phyloP scores from a whole-genome alignment of 2,329 filamentous ascomycete species.

The Penicillium sp. region DNA sequence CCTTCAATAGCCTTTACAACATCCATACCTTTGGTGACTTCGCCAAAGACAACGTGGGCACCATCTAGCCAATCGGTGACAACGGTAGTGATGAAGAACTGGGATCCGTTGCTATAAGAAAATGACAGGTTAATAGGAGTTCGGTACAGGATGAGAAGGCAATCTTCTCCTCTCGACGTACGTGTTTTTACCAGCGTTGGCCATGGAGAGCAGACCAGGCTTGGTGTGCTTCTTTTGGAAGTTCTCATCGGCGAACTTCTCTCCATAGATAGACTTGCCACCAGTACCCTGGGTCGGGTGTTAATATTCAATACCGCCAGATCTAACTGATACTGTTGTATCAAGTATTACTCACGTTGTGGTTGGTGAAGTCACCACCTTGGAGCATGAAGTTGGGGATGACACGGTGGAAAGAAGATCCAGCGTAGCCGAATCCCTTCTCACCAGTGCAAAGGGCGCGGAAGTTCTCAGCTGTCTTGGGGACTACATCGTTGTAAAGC shows the following conservation, averaged over 20 bases:
- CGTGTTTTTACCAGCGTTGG: slow-evolving; percentile 88
- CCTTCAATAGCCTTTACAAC: slow-evolving; percentile 57
- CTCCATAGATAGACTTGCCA: slow-evolving; percentile 88
- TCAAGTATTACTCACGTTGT: slow-evolving; percentile 64
- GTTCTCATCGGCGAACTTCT: slow-evolving; percentile 90
- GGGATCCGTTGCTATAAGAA: slow-evolving; percentile 56
- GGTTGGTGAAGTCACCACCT: slow-evolving; percentile 87
- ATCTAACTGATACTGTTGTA: neutral
- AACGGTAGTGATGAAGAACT: slow-evolving; percentile 67
- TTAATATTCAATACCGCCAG: neutral
- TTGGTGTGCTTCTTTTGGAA: slow-evolving; percentile 69
- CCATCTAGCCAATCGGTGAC: slow-evolving; percentile 62
- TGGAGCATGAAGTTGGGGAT: slow-evolving; percentile 91
- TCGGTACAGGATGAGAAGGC: neutral
- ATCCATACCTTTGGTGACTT: slow-evolving; percentile 54
- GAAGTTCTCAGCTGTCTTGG: slow-evolving; percentile 84
- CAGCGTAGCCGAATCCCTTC: slow-evolving; percentile 78
- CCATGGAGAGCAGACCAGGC: slow-evolving; percentile 82
- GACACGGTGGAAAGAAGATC: slow-evolving; percentile 83
- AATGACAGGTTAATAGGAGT: neutral
- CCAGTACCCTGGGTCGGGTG: slow-evolving; percentile 66
- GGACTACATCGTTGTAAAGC: slow-evolving; percentile 79
- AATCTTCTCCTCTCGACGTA: neutral
- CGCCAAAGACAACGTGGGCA: slow-evolving; percentile 66
- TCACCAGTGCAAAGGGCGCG: slow-evolving; percentile 73